A percentile compares a stretch with the other conserved stretches of the same genome.
phyloP scores from a whole-genome alignment of 2,329 filamentous ascomycete species.

The Neophaeococcomyces mojaviensis region DNA sequence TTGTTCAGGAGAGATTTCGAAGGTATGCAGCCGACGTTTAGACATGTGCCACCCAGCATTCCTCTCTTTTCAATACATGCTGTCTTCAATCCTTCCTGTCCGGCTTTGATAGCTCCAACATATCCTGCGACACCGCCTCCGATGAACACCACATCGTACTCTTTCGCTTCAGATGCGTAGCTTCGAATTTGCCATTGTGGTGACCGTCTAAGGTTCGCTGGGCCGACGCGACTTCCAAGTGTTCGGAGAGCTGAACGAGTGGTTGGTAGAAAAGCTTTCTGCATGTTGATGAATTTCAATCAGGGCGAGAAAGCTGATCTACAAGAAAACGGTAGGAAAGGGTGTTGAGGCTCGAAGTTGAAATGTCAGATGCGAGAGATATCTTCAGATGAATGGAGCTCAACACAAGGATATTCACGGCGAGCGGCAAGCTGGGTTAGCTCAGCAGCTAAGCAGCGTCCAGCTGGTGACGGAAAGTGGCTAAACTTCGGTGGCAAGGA shows the following conservation, averaged over 20 bases:
- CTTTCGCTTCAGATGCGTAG: conserved; percentile 49
- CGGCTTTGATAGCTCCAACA: conserved; percentile 97
- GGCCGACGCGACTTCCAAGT: conserved; percentile 12
- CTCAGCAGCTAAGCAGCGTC: not conserved
- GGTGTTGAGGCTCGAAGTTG: not conserved
- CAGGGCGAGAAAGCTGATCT: not conserved
- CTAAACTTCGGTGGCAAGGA: not conserved
- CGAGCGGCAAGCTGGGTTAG: not conserved
- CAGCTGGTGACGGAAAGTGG: not conserved
- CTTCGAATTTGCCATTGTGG: conserved; percentile 22
- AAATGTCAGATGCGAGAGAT: not conserved
- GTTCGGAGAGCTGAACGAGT: conserved; percentile 7
- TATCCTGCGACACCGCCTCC: conserved; percentile 97
- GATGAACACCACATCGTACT: conserved; percentile 96
- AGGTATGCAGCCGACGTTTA: conserved; percentile 98
- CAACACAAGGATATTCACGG: conserved; percentile 1
- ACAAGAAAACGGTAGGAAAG: not conserved
- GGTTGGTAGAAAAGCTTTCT: conserved; percentile 9
- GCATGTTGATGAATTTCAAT: conserved; percentile 1
- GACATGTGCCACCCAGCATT: conserved; percentile 85
- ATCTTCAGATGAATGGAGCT: not conserved
- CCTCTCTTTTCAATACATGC: conserved; percentile 98
- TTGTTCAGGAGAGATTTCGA: conserved; percentile 99
- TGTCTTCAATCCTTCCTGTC: conserved; percentile 95
- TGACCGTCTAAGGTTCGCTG: conserved; percentile 21